phyloP scores from a whole-genome alignment of 345 rosid genomes.

The Linum tenue region DNA sequence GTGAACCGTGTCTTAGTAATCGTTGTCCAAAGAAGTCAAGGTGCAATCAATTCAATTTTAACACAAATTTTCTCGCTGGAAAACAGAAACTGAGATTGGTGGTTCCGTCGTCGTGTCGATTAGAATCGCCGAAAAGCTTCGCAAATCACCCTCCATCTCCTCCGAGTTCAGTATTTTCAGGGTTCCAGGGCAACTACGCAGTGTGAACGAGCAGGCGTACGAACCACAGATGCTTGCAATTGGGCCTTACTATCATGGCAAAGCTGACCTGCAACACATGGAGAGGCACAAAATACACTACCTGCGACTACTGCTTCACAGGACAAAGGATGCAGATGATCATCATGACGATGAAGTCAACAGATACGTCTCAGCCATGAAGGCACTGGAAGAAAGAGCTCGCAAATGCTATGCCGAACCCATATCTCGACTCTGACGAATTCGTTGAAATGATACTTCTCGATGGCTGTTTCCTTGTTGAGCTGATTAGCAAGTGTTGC shows the following conservation, averaged over 20 bases:
- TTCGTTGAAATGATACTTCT: slow-evolving; percentile 28
- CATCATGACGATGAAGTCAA: not conserved
- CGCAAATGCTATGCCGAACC: slow-evolving; percentile 13
- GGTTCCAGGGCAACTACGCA: slow-evolving; percentile 7
- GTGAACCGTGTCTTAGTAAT: no score
- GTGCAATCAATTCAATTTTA: no score
- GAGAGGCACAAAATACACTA: slow-evolving; percentile 13
- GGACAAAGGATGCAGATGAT: not conserved
- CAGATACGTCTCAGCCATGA: slow-evolving; percentile 1
- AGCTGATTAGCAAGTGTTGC: not conserved
- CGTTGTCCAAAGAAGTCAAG: no score
- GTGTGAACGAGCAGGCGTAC: slow-evolving; percentile 12
- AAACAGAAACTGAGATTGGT: not conserved
- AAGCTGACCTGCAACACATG: slow-evolving; percentile 7
- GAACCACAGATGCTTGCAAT: slow-evolving; percentile 20
- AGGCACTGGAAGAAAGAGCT: slow-evolving; percentile 20
- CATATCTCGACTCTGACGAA: not conserved
- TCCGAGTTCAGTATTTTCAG: slow-evolving; percentile 9
- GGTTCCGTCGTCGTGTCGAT: not conserved
- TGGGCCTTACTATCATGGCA: slow-evolving; percentile 16
- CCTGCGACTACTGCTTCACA: slow-evolving; percentile 10
- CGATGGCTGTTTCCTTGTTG: slow-evolving; percentile 20
- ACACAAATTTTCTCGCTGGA: no score
- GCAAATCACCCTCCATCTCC: not conserved
- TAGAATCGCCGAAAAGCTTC: not conserved